Evolutionary conservation across 352 stramenopile species (phyloP).

Genomic region (Phytophthora tentaculata): DNA sequence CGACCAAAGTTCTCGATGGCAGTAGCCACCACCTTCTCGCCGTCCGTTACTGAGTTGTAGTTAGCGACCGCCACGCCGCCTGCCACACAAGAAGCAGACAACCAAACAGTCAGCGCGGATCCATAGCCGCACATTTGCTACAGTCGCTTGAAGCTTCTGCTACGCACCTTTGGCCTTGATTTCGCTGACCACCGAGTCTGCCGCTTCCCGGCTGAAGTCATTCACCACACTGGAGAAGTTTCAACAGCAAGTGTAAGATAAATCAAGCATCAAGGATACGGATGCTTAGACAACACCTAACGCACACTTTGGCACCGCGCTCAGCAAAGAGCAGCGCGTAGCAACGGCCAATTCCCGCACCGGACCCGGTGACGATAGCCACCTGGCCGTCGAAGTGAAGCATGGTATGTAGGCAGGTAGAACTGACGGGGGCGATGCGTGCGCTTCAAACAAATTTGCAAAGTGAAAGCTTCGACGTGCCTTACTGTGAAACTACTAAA

Average conservation of each 20-base stretch:
- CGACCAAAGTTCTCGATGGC: conserved; percentile 74
- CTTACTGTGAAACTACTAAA: no score
- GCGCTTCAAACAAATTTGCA: conserved; percentile 22
- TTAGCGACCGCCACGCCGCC: conserved; percentile 77
- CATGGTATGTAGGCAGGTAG: conserved; percentile 34
- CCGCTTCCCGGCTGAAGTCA: conserved; percentile 68
- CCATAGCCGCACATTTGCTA: background rate
- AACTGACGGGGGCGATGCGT: conserved; percentile 12
- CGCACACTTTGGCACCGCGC: conserved; percentile 85
- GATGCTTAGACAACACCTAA: conserved; percentile 11
- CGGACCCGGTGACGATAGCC: conserved; percentile 81
- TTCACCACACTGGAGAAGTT: conserved; percentile 65
- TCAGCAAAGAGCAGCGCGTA: conserved; percentile 79
- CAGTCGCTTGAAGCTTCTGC: background rate
- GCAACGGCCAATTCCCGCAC: conserved; percentile 71
- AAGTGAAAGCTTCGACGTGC: conserved; percentile 29
- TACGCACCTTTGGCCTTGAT: conserved; percentile 73
- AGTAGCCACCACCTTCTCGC: conserved; percentile 80
- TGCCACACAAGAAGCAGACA: conserved; percentile 11
- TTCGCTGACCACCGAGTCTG: conserved; percentile 77
- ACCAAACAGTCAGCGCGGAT: conserved; percentile 7
- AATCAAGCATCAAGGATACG: background rate
- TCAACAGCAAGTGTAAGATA: conserved; percentile 13
- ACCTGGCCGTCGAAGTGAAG: conserved; percentile 83
- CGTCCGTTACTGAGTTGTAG: conserved; percentile 89